Conservation (phyloP, 2,329 filamentous ascomycete genomes). For the Aspergillus sp. region DNA sequence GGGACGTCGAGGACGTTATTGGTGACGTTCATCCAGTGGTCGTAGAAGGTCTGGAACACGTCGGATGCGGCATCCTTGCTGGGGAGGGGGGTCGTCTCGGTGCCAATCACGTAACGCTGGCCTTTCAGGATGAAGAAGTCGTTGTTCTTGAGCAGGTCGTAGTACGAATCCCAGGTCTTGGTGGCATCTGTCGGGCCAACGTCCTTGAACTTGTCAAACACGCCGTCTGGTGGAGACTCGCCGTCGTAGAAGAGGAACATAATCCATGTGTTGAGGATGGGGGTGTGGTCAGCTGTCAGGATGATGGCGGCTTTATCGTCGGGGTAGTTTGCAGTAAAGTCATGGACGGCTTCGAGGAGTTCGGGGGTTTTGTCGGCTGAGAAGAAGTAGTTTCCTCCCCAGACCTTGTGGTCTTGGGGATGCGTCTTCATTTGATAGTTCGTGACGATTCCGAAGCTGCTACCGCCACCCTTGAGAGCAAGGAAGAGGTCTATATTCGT, state of each 20-base stretch:
- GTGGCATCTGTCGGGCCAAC: conserved; percentile 42
- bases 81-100: conserved; percentile 34
- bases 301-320: conserved; percentile 58
- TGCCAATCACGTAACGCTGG: conserved; percentile 36
- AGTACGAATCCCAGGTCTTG: conserved; percentile 42
- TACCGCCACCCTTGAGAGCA: conserved; percentile 39
- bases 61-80: conserved; percentile 20
- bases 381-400: conserved; percentile 45
- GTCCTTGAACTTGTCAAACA: conserved; percentile 52
- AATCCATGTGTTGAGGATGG: conserved; percentile 49
- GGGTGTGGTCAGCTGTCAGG: conserved; percentile 46
- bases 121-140: conserved; percentile 33
- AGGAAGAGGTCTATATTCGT: conserved; percentile 31
- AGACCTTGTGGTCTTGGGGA: conserved; percentile 30
- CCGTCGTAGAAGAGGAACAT: conserved; percentile 60
- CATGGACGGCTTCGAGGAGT: conserved; percentile 25
- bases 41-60: conserved; percentile 26
- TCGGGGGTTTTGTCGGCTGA: conserved; percentile 29
- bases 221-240: conserved; percentile 43
- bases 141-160: conserved; percentile 40
- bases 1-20: conserved; percentile 21
- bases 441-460: conserved; percentile 42
- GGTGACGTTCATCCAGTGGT: conserved; percentile 28
- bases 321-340: conserved; percentile 42
- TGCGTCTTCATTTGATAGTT: conserved; percentile 29